Evolutionary conservation across 139 green algal species (phyloP).

Genomic region (Pleodorina starrii): DNA sequence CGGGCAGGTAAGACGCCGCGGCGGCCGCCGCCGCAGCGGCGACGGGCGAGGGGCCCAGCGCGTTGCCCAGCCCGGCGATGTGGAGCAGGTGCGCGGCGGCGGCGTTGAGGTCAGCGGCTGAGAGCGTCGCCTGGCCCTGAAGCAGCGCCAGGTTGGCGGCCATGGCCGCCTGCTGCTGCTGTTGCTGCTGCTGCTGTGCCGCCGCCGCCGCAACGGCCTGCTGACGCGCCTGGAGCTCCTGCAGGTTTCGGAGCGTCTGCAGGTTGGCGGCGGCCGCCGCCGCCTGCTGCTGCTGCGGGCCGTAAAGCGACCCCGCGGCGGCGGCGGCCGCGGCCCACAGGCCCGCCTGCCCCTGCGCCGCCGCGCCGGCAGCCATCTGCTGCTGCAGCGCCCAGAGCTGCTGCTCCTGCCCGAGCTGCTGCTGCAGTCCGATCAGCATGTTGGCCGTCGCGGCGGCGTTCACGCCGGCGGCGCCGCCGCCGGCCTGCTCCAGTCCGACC

Average conservation of each 20-base stretch:
- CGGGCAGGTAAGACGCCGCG: background rate
- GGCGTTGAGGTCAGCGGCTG: constrained; percentile 41
- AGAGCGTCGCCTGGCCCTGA: constrained; percentile 26
- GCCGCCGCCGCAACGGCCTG: too few species aligned
- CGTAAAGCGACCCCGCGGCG: background rate
- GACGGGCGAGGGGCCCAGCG: background rate
- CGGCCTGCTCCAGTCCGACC: constrained; percentile 8
- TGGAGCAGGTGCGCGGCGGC: constrained; percentile 59
- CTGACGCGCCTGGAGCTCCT: constrained; percentile 58
- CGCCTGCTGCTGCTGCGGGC: background rate
- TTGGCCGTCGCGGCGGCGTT: constrained; percentile 52
- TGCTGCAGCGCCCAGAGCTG: constrained; percentile 48
- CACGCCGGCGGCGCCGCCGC: constrained; percentile 49
- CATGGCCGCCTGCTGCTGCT: constrained; percentile 66
- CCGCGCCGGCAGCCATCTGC: constrained; percentile 4
- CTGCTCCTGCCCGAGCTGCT: constrained; percentile 26
- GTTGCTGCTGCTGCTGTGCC: too few species aligned
- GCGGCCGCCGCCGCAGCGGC: background rate
- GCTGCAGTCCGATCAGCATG: constrained; percentile 58
- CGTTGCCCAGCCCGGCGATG: constrained; percentile 45
- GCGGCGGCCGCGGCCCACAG: constrained; percentile 14
- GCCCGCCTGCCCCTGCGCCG: constrained; percentile 18
- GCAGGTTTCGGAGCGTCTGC: constrained; percentile 40
- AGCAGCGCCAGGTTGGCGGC: constrained; percentile 31
- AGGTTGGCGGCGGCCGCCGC: constrained; percentile 13